Conservation (phyloP, 148 eudicot species). For the Bassia scoparia region DNA sequence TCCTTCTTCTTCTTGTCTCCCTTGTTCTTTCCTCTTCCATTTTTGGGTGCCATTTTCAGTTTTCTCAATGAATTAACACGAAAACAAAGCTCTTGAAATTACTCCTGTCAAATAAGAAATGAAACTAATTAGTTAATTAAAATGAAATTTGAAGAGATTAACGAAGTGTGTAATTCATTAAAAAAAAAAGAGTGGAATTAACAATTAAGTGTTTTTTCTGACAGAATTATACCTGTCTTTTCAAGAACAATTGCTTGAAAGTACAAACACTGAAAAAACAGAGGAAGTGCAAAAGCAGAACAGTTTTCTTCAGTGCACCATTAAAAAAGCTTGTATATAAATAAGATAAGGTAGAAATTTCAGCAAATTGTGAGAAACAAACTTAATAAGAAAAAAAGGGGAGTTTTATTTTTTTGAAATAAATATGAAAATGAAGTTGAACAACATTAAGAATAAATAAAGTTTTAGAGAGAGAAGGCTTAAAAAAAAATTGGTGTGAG, state of each 20-base stretch:
- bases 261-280: constrained; percentile 1
- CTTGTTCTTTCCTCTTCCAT: constrained; percentile 79
- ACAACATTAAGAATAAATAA: not conserved
- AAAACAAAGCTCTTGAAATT: not conserved
- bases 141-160: not conserved
- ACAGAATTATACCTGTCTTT: not conserved
- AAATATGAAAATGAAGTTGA: not conserved
- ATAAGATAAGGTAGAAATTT: constrained; percentile 11
- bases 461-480: constrained; percentile 21
- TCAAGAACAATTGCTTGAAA: constrained; percentile 1
- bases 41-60: constrained; percentile 82
- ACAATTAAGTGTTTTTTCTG: no score
- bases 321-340: constrained; percentile 1
- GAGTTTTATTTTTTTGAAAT: not conserved
- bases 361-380: constrained; percentile 2
- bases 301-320: constrained; percentile 14
- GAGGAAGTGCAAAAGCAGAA: constrained; percentile 3
- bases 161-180: constrained; percentile 2
- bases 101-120: constrained; percentile 9
- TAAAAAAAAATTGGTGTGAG: constrained; percentile 8
- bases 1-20: constrained; percentile 99
- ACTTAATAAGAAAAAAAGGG: not conserved
- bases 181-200: no score
- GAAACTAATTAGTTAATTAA: not conserved
- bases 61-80: not conserved